Evolutionary conservation across 148 eudicot genomes (phyloP).

Genomic region (Chenopodium formosanum): DNA sequence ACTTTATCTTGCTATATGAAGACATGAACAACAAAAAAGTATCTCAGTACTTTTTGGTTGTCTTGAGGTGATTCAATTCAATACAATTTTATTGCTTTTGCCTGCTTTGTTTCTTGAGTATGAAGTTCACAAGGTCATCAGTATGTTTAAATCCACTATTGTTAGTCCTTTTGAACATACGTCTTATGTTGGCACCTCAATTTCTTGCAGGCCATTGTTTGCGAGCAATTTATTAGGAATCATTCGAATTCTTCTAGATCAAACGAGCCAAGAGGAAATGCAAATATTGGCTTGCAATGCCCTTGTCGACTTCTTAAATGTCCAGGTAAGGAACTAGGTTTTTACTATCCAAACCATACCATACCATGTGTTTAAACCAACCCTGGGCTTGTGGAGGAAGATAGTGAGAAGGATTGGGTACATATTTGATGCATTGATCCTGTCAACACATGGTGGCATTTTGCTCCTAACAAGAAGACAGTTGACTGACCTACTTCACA

Average conservation of each 20-base stretch:
- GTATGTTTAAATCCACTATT: neutral
- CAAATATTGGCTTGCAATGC: slow-evolving; percentile 69
- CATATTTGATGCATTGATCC: neutral
- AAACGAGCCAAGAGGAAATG: slow-evolving; percentile 53
- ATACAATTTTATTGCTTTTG: neutral
- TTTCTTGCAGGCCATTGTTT: slow-evolving; percentile 73
- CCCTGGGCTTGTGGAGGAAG: neutral
- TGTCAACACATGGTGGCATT: neutral
- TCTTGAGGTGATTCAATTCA: neutral
- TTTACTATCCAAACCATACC: neutral
- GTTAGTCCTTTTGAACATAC: slow-evolving; percentile 9
- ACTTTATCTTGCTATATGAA: neutral
- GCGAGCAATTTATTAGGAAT: slow-evolving; percentile 71
- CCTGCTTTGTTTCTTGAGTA: neutral
- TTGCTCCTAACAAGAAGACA: neutral
- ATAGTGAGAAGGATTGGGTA: neutral
- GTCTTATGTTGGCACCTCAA: slow-evolving; percentile 7
- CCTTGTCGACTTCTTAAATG: slow-evolving; percentile 68
- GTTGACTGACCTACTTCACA: neutral
- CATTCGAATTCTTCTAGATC: slow-evolving; percentile 69
- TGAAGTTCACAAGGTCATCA: neutral
- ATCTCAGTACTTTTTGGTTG: neutral
- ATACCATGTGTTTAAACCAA: neutral
- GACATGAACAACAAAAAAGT: too few species aligned
- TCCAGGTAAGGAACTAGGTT: slow-evolving; percentile 52